These are phyloP conservation scores for Talaromyces borbonicus DNA, from an alignment of 495 filamentous ascomycete species.

Conservation along the genomic window DNA sequence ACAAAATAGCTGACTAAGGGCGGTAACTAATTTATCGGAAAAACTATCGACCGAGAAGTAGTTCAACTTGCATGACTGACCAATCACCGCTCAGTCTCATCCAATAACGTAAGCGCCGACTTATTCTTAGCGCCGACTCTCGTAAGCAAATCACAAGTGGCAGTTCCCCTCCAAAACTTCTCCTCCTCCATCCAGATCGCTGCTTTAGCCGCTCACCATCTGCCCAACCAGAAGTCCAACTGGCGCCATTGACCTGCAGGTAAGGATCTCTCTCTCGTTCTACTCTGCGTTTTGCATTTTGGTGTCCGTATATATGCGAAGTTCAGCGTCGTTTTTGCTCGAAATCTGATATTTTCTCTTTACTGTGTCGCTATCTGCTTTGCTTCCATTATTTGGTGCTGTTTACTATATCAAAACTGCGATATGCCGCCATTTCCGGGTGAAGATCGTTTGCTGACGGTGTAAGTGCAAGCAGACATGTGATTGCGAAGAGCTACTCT, in stretches of 20 bases:
- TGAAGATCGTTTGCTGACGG: conserved; percentile 68
- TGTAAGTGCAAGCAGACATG: conserved; percentile 47
- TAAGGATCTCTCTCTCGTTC: conserved; percentile 1
- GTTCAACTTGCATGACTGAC: not conserved
- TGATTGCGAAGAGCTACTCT: not conserved
- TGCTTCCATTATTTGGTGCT: not conserved
- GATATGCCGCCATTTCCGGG: conserved; percentile 68
- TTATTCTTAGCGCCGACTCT: not conserved
- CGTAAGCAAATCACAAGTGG: conserved; percentile 7
- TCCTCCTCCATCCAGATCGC: conserved; percentile 6
- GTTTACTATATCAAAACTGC: conserved; percentile 9
- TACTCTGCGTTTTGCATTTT: conserved; percentile 2
- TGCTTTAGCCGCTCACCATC: conserved; percentile 6
- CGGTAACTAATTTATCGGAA: not conserved
- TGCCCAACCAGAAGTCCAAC: conserved; percentile 2
- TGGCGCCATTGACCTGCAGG: conserved; percentile 14
- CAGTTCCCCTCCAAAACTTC: not conserved
- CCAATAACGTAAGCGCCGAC: not conserved
- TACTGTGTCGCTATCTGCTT: not conserved
- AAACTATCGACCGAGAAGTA: not conserved
- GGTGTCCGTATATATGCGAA: conserved; percentile 2
- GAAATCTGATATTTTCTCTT: not conserved
- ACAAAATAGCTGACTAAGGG: no score
- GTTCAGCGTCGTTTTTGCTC: not conserved
- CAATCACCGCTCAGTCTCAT: not conserved